Evolutionary conservation across 305 asterid species (phyloP), one percentile per base, ranked within the genome.

Genomic region (Ajuga reptans): DNA sequence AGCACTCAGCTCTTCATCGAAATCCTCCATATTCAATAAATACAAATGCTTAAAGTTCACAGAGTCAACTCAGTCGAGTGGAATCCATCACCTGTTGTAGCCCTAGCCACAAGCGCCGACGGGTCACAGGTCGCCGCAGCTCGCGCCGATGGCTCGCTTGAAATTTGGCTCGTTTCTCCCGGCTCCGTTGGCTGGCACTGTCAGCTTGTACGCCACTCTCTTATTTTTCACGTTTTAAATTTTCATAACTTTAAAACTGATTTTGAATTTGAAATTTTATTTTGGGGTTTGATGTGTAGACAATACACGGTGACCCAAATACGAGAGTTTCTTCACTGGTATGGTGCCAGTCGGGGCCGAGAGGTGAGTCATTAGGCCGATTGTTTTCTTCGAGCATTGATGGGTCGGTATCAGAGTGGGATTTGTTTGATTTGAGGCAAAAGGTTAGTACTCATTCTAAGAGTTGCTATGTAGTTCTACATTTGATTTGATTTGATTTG

Each of bases 161-260:
- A 94, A 85, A 91, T 94, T 74, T 91, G 99, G 99, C 97, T 94
- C n/a, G 99, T 91, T 49, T 86, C 96, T 36, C 99, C 97, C 57
- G 99, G 98, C 72, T 87, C 99, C 72, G 95, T 91, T 10, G 96
- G 97, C 79, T 94, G 98, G 99, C 98, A 94, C 92, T 86, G 95
- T 83, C 97, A 85, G 85, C 91, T 94, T 7, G 99, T 94, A 89
- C 63, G 87, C 79, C 39, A 41, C 66, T 34, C 62, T 62, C 58
- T 36, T 51, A 0, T 46, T 71, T 53, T 45, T 36, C 9, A 14
- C 69, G 24, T 60, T 45, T 53, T 60, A 31, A 7, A 27, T 24
- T 51, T 27, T 16, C n/a, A 27, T 57, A n/a, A n/a, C n/a, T n/a
- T n/a, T n/a, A n/a, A n/a, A n/a, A n/a, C 2, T 21, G 27, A 21